Conservation (phyloP, 306 rosid genomes). For the Dalbergia cochinchinensis region DNA sequence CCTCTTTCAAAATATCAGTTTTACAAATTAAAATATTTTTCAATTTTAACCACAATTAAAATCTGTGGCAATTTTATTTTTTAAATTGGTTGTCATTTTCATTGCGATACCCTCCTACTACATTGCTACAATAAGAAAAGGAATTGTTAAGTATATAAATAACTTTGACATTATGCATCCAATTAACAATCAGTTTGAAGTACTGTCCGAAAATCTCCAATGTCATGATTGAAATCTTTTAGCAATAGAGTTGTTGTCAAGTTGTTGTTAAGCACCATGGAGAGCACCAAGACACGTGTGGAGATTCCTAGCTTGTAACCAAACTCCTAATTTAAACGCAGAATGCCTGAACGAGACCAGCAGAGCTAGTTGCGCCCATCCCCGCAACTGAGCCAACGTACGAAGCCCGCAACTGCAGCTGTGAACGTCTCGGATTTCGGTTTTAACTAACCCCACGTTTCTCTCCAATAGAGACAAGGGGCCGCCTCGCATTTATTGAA, state of each 20-base stretch:
- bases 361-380: background rate
- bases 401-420: background rate
- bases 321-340: background rate
- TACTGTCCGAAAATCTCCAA: background rate
- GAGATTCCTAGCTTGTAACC: constrained; percentile 23
- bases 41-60: too few species aligned
- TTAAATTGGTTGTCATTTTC: too few species aligned
- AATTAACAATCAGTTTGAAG: too few species aligned
- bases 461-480: constrained; percentile 23
- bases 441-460: background rate
- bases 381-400: constrained; percentile 13
- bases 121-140: too few species aligned
- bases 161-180: too few species aligned
- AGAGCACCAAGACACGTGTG: background rate
- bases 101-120: fast-evolving
- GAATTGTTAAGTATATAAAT: too few species aligned
- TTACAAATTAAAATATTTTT: too few species aligned
- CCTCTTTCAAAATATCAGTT: too few species aligned
- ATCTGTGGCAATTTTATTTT: too few species aligned
- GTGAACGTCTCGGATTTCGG: constrained; percentile 11
- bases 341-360: background rate
- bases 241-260: background rate
- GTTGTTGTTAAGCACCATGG: background rate
- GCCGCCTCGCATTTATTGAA: constrained; percentile 25
- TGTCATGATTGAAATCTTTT: background rate